Percentiles rank a stretch among this genome's conserved stretches.
Evolutionary conservation across 1,139 yeast genomes (phyloP).

Genomic region (Lizanozyma gosingica): DNA sequence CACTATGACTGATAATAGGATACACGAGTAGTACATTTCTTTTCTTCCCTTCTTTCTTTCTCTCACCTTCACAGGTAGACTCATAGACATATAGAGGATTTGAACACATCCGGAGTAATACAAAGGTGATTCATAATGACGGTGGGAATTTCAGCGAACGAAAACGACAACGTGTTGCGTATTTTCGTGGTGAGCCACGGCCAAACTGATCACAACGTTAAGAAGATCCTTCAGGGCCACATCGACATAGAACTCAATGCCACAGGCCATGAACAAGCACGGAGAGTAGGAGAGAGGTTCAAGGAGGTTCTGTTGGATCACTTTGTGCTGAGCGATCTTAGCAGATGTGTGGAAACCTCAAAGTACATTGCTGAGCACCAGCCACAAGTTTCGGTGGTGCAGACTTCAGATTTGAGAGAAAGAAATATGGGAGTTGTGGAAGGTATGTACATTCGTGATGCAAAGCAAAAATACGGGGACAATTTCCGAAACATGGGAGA

Average conservation of each 20-base stretch:
- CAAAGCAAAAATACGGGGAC: constrained; percentile 36
- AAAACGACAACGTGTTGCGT: constrained; percentile 33
- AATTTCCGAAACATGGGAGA: constrained; percentile 38
- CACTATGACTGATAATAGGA: no score
- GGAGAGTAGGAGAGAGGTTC: constrained; percentile 36
- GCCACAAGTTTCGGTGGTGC: constrained; percentile 8
- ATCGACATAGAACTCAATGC: constrained; percentile 50
- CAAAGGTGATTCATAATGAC: no score
- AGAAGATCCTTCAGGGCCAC: constrained; percentile 71
- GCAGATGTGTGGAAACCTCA: constrained; percentile 52
- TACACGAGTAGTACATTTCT: no score
- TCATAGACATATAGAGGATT: no score
- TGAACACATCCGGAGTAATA: no score
- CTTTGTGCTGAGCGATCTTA: constrained; percentile 51
- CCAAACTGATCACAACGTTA: constrained; percentile 62
- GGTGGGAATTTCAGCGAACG: constrained; percentile 21
- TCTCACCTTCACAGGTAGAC: no score
- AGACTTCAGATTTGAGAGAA: constrained; percentile 50
- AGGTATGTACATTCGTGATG: constrained; percentile 66
- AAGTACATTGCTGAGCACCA: constrained; percentile 26
- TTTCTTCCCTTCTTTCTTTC: no score
- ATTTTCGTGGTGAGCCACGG: constrained; percentile 71
- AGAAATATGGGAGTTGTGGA: constrained; percentile 73
- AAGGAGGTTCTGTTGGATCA: constrained; percentile 36
- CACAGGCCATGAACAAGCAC: constrained; percentile 51